A percentile compares a stretch with the other conserved stretches of the same genome.
Evolutionary conservation across 2,329 filamentous ascomycete species (phyloP).

Genomic region (Paecilomyces fulvus): DNA sequence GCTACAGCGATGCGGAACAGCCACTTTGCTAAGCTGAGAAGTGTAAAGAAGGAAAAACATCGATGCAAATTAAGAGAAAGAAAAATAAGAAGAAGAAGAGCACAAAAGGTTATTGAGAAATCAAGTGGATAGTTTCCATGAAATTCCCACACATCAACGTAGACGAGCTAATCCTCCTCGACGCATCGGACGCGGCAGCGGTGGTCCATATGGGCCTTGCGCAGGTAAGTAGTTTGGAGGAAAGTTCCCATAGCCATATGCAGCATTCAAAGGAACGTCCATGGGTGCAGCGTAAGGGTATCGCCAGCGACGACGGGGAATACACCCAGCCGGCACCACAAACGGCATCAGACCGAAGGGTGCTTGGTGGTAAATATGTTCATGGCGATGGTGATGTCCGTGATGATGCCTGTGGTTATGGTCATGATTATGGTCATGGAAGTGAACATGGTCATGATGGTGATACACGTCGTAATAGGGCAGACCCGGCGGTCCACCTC

Average conservation of each 20-base stretch:
- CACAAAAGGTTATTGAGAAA: neutral
- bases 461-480: neutral
- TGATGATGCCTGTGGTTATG: neutral
- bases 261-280: neutral
- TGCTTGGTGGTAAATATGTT: neutral
- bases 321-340: neutral
- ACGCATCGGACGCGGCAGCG: neutral
- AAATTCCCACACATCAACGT: neutral
- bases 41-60: neutral
- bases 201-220: neutral
- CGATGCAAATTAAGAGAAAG: neutral
- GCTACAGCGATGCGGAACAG: neutral
- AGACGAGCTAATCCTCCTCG: neutral
- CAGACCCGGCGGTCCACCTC: neutral
- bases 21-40: neutral
- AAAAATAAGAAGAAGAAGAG: neutral
- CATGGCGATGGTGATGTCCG: neutral
- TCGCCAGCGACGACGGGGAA: neutral
- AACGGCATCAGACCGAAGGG: neutral
- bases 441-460: slow-evolving; percentile 4
- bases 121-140: neutral
- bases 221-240: neutral
- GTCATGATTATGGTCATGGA: slow-evolving; percentile 1
- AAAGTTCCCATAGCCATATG: neutral
- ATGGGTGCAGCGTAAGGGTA: neutral